A percentile compares a stretch with the other conserved stretches of the same genome.
These are phyloP conservation scores for Pseudophaeomoniella oleicola DNA, from an alignment of 2,329 filamentous ascomycete species.

Conservation along the genomic window DNA sequence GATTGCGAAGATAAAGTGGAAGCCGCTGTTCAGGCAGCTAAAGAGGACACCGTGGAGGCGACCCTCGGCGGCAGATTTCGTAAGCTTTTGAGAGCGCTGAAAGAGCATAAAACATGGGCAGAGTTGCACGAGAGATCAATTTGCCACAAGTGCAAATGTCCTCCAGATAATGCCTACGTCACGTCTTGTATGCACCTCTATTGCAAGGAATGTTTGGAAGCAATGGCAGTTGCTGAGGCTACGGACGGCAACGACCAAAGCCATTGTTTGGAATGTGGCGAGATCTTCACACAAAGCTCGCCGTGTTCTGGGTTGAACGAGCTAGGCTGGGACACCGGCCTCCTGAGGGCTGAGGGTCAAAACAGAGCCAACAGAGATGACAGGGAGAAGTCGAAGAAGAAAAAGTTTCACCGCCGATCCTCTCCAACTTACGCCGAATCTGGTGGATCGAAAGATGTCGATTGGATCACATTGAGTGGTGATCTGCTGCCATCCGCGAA, in stretches of 20 bases:
- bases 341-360: too few species aligned
- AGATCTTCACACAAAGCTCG: conserved; percentile 6
- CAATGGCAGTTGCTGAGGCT: conserved; percentile 11
- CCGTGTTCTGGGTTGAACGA: conserved; percentile 6
- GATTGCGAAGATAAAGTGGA: conserved; percentile 2
- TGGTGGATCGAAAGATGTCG: neutral
- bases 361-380: conserved; percentile 2
- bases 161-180: conserved; percentile 25
- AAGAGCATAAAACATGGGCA: conserved; percentile 4
- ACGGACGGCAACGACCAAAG: conserved; percentile 4
- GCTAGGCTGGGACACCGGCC: neutral
- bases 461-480: conserved; percentile 9
- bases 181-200: conserved; percentile 43
- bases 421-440: neutral
- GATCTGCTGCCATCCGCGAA: conserved; percentile 18
- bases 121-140: conserved; percentile 15
- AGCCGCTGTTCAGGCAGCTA: conserved; percentile 2
- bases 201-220: conserved; percentile 33
- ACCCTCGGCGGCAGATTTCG: conserved; percentile 2
- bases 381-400: conserved; percentile 2
- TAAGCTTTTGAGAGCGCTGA: conserved; percentile 5
- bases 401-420: neutral
- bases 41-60: conserved; percentile 4
- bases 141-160: conserved; percentile 29
- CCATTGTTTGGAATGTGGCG: conserved; percentile 9